Evolutionary conservation across 768 basidiomycete species (phyloP).

Genomic region (Leccinum pellstonianum): DNA sequence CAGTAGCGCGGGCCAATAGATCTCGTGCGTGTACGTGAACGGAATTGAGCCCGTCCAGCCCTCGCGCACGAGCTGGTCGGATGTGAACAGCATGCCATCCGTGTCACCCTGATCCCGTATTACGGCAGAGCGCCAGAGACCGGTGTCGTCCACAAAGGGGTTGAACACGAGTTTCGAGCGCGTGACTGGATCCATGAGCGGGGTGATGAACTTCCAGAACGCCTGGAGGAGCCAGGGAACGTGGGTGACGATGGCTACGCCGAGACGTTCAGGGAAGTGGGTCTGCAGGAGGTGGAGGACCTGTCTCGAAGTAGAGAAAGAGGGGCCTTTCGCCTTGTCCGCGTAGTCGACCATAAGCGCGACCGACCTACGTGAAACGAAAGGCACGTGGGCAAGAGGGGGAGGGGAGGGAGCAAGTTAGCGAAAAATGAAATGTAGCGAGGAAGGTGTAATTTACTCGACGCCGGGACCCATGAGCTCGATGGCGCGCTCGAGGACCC

Average conservation of each 20-base stretch:
- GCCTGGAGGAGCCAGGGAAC: slow-evolving; percentile 75
- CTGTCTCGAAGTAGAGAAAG: slow-evolving; percentile 36
- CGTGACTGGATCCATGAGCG: slow-evolving; percentile 83
- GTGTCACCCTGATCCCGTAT: slow-evolving; percentile 18
- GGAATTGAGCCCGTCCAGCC: slow-evolving; percentile 67
- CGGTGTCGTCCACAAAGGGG: slow-evolving; percentile 37
- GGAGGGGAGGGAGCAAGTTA: neutral
- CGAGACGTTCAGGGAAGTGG: slow-evolving; percentile 87
- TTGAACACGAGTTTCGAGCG: slow-evolving; percentile 76
- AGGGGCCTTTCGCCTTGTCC: slow-evolving; percentile 62
- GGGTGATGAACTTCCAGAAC: slow-evolving; percentile 76
- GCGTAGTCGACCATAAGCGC: slow-evolving; percentile 76
- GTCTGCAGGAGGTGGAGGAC: slow-evolving; percentile 69
- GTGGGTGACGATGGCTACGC: slow-evolving; percentile 69
- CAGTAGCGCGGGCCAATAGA: slow-evolving; percentile 71
- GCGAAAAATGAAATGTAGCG: neutral
- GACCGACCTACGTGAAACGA: slow-evolving; percentile 47
- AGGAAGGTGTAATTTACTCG: slow-evolving; percentile 50
- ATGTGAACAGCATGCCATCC: slow-evolving; percentile 48
- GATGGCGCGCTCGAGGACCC: slow-evolving; percentile 71
- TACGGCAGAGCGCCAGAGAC: slow-evolving; percentile 29
- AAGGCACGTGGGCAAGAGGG: neutral
- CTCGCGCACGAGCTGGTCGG: slow-evolving; percentile 67
- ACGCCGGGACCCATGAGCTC: slow-evolving; percentile 84
- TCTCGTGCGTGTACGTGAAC: slow-evolving; percentile 72